These are phyloP conservation scores for Gaeumannomyces tritici DNA, from an alignment of 2,329 filamentous ascomycete species.

Conservation along the genomic window DNA sequence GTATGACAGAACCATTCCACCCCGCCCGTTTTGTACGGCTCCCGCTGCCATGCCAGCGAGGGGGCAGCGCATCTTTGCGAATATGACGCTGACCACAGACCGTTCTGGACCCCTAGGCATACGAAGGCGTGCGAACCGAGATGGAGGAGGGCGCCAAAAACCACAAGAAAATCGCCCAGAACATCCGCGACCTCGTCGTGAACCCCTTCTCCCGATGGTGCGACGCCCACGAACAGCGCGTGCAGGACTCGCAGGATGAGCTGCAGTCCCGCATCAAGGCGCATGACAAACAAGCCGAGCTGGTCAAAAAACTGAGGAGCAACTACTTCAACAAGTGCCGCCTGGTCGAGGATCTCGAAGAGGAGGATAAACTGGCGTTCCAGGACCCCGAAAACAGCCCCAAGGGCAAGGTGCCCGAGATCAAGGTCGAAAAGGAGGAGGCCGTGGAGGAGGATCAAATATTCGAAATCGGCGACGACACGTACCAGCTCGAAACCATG, in stretches of 20 bases:
- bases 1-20: slow-evolving; percentile 33
- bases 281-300: slow-evolving; percentile 84
- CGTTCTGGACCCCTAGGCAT: slow-evolving; percentile 51
- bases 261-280: slow-evolving; percentile 84
- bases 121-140: slow-evolving; percentile 83
- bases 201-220: slow-evolving; percentile 94
- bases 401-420: slow-evolving; percentile 61
- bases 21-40: neutral
- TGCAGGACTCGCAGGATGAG: slow-evolving; percentile 92
- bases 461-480: slow-evolving; percentile 83
- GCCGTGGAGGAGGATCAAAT: slow-evolving; percentile 61
- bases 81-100: slow-evolving; percentile 11
- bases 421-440: slow-evolving; percentile 67
- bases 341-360: slow-evolving; percentile 88
- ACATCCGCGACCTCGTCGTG: slow-evolving; percentile 91
- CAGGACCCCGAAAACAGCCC: slow-evolving; percentile 73
- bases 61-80: neutral
- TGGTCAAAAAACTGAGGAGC: slow-evolving; percentile 85
- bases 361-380: slow-evolving; percentile 97
- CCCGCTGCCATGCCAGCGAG: neutral
- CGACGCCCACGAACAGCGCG: slow-evolving; percentile 81
- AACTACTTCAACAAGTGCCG: slow-evolving; percentile 99
- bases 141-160: slow-evolving; percentile 86
- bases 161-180: slow-evolving; percentile 92
- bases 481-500: slow-evolving; percentile 74